Evolutionary conservation across 169 alveolate species (phyloP).

Genomic region (Eimeria zaria): DNA sequence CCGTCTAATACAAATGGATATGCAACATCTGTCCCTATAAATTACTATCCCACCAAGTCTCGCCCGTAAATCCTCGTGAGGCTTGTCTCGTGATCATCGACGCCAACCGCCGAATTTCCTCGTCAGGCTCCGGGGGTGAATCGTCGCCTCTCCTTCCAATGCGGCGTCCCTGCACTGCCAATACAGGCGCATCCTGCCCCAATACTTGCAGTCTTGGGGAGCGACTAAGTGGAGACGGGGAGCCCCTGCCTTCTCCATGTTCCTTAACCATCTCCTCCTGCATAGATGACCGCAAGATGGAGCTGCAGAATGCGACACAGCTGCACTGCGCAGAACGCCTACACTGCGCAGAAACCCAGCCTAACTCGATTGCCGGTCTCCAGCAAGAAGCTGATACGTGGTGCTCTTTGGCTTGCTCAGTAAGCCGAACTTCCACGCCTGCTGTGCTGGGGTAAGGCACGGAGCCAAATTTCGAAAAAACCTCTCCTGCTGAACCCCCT

Average conservation of each 20-base stretch:
- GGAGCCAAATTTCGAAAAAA: too few relatives aligned
- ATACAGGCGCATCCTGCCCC: not conserved
- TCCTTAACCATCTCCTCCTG: constrained; percentile 49
- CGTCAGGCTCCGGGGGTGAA: constrained; percentile 63
- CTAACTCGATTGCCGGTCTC: not conserved
- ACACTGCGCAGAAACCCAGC: not conserved
- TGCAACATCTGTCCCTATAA: not conserved
- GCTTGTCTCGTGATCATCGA: constrained; percentile 81
- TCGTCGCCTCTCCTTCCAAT: constrained; percentile 58
- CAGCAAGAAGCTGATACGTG: not conserved
- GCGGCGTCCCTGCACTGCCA: constrained; percentile 72
- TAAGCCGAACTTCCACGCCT: not conserved
- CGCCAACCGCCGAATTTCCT: constrained; percentile 69
- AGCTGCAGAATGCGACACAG: not conserved
- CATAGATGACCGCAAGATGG: not conserved
- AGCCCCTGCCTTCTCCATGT: constrained; percentile 57
- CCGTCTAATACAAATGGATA: not conserved
- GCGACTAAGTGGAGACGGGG: constrained; percentile 2
- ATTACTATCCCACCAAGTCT: constrained; percentile 70
- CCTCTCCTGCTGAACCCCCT: not conserved
- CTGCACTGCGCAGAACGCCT: not conserved
- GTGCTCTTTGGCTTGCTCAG: not conserved
- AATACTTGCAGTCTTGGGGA: constrained; percentile 32
- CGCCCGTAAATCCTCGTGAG: constrained; percentile 83
- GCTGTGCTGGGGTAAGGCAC: not conserved